Conservation (phyloP, 1,284 basidiomycete species). For the Quambalaria eucalypti region DNA sequence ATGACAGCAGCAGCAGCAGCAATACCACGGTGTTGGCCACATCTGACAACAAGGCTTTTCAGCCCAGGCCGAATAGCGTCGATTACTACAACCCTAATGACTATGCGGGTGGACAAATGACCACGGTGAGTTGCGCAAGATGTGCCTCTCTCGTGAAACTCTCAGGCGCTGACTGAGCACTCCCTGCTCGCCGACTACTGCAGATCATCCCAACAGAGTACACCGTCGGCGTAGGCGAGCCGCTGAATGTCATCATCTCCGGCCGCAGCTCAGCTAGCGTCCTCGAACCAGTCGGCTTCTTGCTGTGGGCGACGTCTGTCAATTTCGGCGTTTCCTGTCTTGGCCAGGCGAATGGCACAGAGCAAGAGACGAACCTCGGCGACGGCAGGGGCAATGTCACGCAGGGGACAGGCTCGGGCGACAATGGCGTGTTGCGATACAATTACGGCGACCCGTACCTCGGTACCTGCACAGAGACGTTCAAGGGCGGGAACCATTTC, state of each 20-base stretch:
- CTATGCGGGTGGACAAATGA: not conserved
- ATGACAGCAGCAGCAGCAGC: no score
- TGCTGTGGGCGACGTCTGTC: slow-evolving; percentile 41
- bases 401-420: slow-evolving; percentile 29
- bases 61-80: not conserved
- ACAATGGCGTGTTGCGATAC: slow-evolving; percentile 35
- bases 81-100: slow-evolving; percentile 3
- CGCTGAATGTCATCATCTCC: slow-evolving; percentile 42
- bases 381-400: slow-evolving; percentile 20
- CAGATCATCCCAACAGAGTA: slow-evolving; percentile 1
- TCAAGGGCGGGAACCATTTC: slow-evolving; percentile 80
- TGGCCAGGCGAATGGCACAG: slow-evolving; percentile 34
- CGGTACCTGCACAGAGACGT: slow-evolving; percentile 56
- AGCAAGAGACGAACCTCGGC: slow-evolving; percentile 35
- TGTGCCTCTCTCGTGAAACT: not conserved
- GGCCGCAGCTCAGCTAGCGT: slow-evolving; percentile 25
- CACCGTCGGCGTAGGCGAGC: slow-evolving; percentile 24
- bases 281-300: slow-evolving; percentile 36
- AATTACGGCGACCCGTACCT: slow-evolving; percentile 32
- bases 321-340: slow-evolving; percentile 44
- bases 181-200: not conserved
- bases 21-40: no score
- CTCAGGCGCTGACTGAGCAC: not conserved
- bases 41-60: no score
- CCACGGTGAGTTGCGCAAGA: not conserved